phyloP scores from a whole-genome alignment of 1,139 yeast species.

The Diutina rugosa region DNA sequence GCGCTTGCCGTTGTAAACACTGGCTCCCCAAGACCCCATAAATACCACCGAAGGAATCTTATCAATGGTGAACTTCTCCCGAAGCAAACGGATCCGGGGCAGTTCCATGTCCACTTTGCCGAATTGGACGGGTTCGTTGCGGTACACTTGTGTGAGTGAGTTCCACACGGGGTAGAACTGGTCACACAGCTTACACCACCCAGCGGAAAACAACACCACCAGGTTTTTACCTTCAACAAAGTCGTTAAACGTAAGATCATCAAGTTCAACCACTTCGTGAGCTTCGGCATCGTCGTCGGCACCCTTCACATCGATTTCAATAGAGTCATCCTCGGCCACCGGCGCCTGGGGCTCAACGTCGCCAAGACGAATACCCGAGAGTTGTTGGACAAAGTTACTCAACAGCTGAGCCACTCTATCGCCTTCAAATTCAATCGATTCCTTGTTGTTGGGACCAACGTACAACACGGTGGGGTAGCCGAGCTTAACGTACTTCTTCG shows the following conservation, averaged over 20 bases:
- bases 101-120: constrained; percentile 33
- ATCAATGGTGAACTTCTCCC: constrained; percentile 27
- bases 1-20: constrained; percentile 27
- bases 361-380: constrained; percentile 15
- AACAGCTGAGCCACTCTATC: constrained; percentile 31
- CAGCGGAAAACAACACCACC: constrained; percentile 26
- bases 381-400: constrained; percentile 31
- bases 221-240: constrained; percentile 5
- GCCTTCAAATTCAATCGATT: constrained; percentile 38
- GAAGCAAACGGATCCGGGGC: constrained; percentile 20
- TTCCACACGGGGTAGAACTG: constrained; percentile 17
- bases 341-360: constrained; percentile 4
- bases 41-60: constrained; percentile 43
- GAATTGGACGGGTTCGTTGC: constrained; percentile 21
- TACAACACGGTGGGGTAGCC: constrained; percentile 58
- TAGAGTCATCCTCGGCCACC: constrained; percentile 10
- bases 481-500: constrained; percentile 39
- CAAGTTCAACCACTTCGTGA: constrained; percentile 9
- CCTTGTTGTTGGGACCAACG: constrained; percentile 34
- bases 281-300: constrained; percentile 20
- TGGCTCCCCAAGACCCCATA: constrained; percentile 32
- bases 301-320: constrained; percentile 16
- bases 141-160: constrained; percentile 21
- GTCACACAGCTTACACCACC: constrained; percentile 20
- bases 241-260: neutral